Evolutionary conservation across 768 basidiomycete species (phyloP).

Genomic region (Lanmaoa rubissima): DNA sequence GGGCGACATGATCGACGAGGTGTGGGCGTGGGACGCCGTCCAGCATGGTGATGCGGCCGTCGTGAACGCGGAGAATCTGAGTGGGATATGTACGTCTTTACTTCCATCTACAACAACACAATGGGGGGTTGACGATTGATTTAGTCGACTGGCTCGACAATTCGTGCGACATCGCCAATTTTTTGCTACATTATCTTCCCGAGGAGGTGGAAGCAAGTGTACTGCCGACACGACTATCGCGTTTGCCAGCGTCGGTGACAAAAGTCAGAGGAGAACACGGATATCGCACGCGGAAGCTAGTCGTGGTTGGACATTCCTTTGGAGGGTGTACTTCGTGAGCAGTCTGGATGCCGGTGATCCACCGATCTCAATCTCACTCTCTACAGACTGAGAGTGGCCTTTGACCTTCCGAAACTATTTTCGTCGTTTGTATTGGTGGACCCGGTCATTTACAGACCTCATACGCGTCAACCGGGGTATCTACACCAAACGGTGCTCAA

Average conservation of each 20-base stretch:
- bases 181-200: constrained; percentile 69
- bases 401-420: constrained; percentile 65
- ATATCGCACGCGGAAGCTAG: constrained; percentile 50
- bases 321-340: constrained; percentile 77
- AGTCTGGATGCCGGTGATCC: not conserved
- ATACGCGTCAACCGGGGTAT: not conserved
- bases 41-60: constrained; percentile 85
- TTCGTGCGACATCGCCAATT: constrained; percentile 74
- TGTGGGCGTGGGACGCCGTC: constrained; percentile 82
- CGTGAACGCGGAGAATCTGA: constrained; percentile 57
- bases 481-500: constrained; percentile 28
- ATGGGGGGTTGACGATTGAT: not conserved
- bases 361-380: not conserved
- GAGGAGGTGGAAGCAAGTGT: constrained; percentile 26
- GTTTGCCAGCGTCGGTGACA: constrained; percentile 44
- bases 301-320: constrained; percentile 81
- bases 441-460: constrained; percentile 55
- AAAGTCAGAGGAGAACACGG: constrained; percentile 45
- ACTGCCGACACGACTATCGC: constrained; percentile 55
- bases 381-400: constrained; percentile 60
- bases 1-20: constrained; percentile 53
- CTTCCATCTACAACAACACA: not conserved
- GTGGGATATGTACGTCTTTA: constrained; percentile 53
- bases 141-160: constrained; percentile 80
- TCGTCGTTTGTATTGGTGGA: constrained; percentile 73